Base-by-base conservation (phyloP, 2,329 filamentous ascomycete genomes). In the Ophiostoma sp. region DNA sequence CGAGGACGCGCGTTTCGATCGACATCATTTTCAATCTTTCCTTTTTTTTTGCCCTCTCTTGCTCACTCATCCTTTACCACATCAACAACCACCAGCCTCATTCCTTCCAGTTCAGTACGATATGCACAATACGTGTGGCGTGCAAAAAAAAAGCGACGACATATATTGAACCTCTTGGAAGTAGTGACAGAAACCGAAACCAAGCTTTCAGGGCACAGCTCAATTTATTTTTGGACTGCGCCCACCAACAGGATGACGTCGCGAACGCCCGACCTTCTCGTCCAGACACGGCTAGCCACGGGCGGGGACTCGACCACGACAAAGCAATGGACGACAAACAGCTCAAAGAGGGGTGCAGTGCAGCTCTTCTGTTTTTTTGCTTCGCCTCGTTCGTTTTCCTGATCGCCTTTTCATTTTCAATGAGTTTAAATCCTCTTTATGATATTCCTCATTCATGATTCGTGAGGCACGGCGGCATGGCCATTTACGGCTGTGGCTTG, bases 1-100 rank as follows among this genome's bases (percentile, higher is more conserved):
- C 22, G 61, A 72, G 71, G 71, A 68, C 71, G 71, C 71, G 71
- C 71, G 71, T 72, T 72, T 72, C 19, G 61, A 72, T 69, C 61
- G 28, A 39, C 71, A 25, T 12, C 11, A 8, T 9, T 69, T 31
- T 17, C 22, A 52, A 15, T n/a, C 12, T n/a, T 25, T 63, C 9
- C 33, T 28, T 36, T 61, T 61, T 33, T 36, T 33, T 36, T 61
- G 11, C 15, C 17, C 17, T 19, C 6, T n/a, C 28, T 61, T 61
- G 12, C 25, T 31, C 31, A 33, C 57, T 6, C 57, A 9, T 25
- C 25, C 11, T 36, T 8, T 61, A 36, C 7, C 15, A n/a, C 25
- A 19, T 31, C 31, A 61, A 48, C 57, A 55, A 55, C 50, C n/a
- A 3, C 22, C 6, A 48, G 15, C 15, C 15, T 48, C 42, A 15